Evolutionary conservation across 1,284 basidiomycete species (phyloP).

Genomic region (Thecaphora frezii): DNA sequence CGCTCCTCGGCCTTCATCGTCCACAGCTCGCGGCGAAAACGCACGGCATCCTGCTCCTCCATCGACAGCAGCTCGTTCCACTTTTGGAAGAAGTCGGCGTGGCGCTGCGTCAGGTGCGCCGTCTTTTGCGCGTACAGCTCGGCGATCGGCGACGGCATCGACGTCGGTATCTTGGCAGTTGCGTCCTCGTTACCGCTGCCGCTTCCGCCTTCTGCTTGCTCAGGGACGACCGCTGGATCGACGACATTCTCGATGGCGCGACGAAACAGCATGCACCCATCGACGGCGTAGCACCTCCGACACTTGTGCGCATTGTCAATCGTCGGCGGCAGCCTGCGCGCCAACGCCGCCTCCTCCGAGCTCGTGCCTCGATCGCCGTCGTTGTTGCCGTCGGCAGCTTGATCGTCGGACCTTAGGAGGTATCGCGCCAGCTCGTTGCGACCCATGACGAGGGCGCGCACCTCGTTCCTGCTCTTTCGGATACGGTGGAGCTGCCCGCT

Average conservation of each 20-base stretch:
- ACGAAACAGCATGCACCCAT: conserved; percentile 91
- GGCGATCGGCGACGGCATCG: conserved; percentile 66
- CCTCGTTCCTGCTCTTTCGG: conserved; percentile 76
- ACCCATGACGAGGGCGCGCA: conserved; percentile 76
- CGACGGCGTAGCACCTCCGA: conserved; percentile 76
- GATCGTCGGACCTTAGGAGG: conserved; percentile 60
- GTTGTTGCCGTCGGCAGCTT: conserved; percentile 5
- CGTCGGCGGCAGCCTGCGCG: conserved; percentile 69
- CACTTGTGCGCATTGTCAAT: conserved; percentile 81
- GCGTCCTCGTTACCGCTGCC: too few relatives aligned
- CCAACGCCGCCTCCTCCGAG: conserved; percentile 14
- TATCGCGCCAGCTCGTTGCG: conserved; percentile 84
- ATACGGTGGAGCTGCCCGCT: conserved; percentile 79
- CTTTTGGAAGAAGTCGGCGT: conserved; percentile 78
- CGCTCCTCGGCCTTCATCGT: conserved; percentile 79
- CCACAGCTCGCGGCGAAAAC: conserved; percentile 89
- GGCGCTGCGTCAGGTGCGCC: conserved; percentile 71
- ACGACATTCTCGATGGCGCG: conserved; percentile 61
- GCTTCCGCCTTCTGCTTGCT: conserved; percentile 2
- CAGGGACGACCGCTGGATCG: conserved; percentile 16
- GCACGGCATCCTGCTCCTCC: conserved; percentile 82
- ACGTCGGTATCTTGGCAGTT: neutral
- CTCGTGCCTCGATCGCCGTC: conserved; percentile 4
- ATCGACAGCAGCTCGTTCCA: conserved; percentile 87
- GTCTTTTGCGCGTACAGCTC: conserved; percentile 78